These are phyloP conservation scores for Euphorbia tirucalli DNA, from an alignment of 345 rosid species.

Conservation along the genomic window DNA sequence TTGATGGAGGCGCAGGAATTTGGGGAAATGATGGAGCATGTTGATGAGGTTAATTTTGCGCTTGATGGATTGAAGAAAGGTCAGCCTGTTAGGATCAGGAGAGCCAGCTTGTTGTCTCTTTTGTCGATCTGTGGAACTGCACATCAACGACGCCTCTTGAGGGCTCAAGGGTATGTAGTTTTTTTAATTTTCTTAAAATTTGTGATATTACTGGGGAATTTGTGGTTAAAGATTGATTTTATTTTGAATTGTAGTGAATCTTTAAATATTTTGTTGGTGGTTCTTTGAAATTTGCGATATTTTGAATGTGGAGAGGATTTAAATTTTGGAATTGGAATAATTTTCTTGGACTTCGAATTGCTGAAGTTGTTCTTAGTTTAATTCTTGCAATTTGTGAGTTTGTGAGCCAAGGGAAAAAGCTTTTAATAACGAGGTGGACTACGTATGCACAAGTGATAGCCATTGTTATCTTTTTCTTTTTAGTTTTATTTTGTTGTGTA, in stretches of 20 bases:
- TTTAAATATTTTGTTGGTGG: background rate
- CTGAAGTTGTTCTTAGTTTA: slow-evolving; percentile 1
- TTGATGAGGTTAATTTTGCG: slow-evolving; percentile 94
- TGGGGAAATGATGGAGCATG: slow-evolving; percentile 99
- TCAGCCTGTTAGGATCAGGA: slow-evolving; percentile 72
- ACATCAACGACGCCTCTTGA: slow-evolving; percentile 74
- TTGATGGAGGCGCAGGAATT: slow-evolving; percentile 96
- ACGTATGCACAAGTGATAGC: background rate
- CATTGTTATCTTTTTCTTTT: background rate
- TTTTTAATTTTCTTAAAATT: background rate
- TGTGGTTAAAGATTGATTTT: background rate
- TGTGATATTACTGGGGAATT: slow-evolving; percentile 5
- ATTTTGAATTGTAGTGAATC: background rate
- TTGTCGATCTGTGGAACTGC: slow-evolving; percentile 69
- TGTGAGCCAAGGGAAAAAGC: background rate
- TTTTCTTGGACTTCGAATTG: slow-evolving; percentile 7
- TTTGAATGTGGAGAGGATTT: background rate
- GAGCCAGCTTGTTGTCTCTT: slow-evolving; percentile 77
- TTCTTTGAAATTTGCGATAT: background rate
- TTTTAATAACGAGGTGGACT: background rate
- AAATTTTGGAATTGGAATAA: background rate
- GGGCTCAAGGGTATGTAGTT: slow-evolving; percentile 62
- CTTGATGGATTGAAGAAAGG: slow-evolving; percentile 86
- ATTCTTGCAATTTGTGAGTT: too few relatives aligned
- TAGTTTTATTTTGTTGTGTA: background rate